A percentile compares a stretch with the other conserved stretches of the same genome.
Evolutionary conservation across 805 yeast species (phyloP).

Genomic region (Lachancea thermotolerans): DNA sequence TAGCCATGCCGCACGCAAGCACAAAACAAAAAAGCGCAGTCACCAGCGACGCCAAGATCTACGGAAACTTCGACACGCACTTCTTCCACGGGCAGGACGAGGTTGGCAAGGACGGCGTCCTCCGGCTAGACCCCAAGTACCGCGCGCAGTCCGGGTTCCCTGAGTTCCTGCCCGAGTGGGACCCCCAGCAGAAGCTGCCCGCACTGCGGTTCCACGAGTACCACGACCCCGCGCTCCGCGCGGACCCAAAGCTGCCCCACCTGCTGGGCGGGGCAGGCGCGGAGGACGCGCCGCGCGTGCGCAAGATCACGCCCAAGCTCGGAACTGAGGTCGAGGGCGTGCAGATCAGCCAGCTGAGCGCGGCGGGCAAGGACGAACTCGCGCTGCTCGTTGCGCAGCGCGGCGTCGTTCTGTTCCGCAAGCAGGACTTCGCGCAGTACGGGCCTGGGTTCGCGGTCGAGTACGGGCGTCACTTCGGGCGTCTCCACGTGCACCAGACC

Average conservation of each 20-base stretch:
- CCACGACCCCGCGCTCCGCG: constrained; percentile 19
- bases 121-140: constrained; percentile 20
- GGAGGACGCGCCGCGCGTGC: constrained; percentile 19
- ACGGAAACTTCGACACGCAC: constrained; percentile 29
- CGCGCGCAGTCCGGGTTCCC: constrained; percentile 18
- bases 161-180: constrained; percentile 30
- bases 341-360: constrained; percentile 49
- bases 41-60: not conserved
- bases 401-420: constrained; percentile 61
- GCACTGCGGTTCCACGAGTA: constrained; percentile 14
- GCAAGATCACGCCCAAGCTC: constrained; percentile 57
- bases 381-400: constrained; percentile 62
- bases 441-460: constrained; percentile 44
- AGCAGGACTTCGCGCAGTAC: constrained; percentile 55
- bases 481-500: constrained; percentile 66
- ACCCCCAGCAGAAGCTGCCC: constrained; percentile 18
- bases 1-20: not conserved
- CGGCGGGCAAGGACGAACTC: constrained; percentile 57
- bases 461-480: constrained; percentile 61
- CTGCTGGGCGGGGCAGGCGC: constrained; percentile 20
- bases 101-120: constrained; percentile 26
- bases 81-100: constrained; percentile 20
- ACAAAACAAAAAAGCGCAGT: no score
- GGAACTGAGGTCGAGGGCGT: constrained; percentile 60
- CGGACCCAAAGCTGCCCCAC: constrained; percentile 17